These are phyloP conservation scores for Mercurialis annua DNA, from an alignment of 345 rosid genomes.

Conservation along the genomic window DNA sequence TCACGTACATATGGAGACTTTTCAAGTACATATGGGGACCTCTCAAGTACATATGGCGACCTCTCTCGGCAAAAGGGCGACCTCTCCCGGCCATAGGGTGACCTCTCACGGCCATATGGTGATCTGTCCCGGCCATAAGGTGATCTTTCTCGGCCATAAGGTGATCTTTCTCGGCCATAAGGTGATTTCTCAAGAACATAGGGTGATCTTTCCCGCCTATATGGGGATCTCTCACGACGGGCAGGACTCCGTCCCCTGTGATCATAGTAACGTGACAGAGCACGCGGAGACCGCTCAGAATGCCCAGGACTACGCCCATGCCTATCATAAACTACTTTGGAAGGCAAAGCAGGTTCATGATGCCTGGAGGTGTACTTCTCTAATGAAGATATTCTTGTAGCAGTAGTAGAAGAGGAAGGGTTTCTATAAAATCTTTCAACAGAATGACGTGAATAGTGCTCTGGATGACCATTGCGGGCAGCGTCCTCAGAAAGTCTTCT, in stretches of 20 bases:
- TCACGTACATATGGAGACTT: slow-evolving; percentile 37
- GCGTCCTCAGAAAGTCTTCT: slow-evolving; percentile 75
- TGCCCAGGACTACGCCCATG: slow-evolving; percentile 73
- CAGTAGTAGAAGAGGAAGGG: slow-evolving; percentile 39
- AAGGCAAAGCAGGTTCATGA: slow-evolving; percentile 61
- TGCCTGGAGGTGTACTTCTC: slow-evolving; percentile 77
- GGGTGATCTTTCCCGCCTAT: slow-evolving; percentile 18
- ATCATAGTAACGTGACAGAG: slow-evolving; percentile 58
- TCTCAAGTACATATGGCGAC: slow-evolving; percentile 20
- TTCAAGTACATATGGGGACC: slow-evolving; percentile 28
- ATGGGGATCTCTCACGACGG: slow-evolving; percentile 49
- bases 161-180: slow-evolving; percentile 17
- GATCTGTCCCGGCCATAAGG: slow-evolving; percentile 35
- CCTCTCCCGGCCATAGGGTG: slow-evolving; percentile 52
- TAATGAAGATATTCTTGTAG: slow-evolving; percentile 46
- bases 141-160: slow-evolving; percentile 12
- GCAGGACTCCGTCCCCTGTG: slow-evolving; percentile 65
- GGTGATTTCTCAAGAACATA: slow-evolving; percentile 18
- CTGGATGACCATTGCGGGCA: slow-evolving; percentile 51
- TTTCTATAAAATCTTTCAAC: slow-evolving; percentile 55
- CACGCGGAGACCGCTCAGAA: slow-evolving; percentile 73
- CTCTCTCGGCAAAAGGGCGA: slow-evolving; percentile 30
- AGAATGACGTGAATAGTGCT: slow-evolving; percentile 62
- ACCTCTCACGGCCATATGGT: slow-evolving; percentile 13
- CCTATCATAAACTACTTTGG: slow-evolving; percentile 68